Evolutionary conservation across 768 basidiomycete species (phyloP).

Genomic region (Strobilomyces echinocephalus): DNA sequence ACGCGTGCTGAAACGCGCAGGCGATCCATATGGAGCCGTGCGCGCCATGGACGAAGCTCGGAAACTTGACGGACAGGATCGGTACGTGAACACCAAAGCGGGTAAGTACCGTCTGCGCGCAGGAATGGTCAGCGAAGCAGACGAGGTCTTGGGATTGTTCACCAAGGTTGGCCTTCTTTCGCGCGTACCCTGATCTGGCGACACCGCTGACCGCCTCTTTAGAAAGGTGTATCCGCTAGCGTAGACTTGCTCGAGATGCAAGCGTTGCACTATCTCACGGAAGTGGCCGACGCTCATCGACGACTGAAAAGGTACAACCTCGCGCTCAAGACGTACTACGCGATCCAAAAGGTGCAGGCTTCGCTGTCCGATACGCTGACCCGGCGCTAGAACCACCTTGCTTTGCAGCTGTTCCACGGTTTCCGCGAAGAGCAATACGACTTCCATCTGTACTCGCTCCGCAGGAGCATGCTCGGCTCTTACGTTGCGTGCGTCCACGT

Average conservation of each 20-base stretch:
- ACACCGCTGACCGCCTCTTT: conserved; percentile 11
- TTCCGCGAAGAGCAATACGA: conserved; percentile 96
- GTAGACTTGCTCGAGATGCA: conserved; percentile 95
- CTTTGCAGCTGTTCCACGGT: conserved; percentile 66
- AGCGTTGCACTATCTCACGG: conserved; percentile 78
- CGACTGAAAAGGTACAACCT: conserved; percentile 62
- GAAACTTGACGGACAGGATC: conserved; percentile 85
- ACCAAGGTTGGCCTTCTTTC: conserved; percentile 63
- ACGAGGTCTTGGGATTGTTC: conserved; percentile 73
- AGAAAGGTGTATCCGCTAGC: conserved; percentile 86
- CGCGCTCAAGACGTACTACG: conserved; percentile 82
- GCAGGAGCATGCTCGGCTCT: conserved; percentile 81
- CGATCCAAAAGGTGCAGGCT: conserved; percentile 60
- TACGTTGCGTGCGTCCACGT: conserved; percentile 67
- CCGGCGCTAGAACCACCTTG: conserved; percentile 4
- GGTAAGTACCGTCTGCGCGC: conserved; percentile 88
- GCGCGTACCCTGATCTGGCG: not conserved
- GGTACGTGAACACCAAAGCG: conserved; percentile 90
- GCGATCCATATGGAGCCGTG: conserved; percentile 75
- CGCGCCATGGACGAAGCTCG: conserved; percentile 75
- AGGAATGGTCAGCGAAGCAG: conserved; percentile 74
- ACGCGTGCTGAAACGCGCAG: conserved; percentile 79
- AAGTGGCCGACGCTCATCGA: conserved; percentile 72
- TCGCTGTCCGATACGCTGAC: conserved; percentile 1
- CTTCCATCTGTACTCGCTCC: conserved; percentile 92